These are phyloP conservation scores for Paulownia fortunei DNA, from an alignment of 257 asterid genomes.

Conservation along the genomic window DNA sequence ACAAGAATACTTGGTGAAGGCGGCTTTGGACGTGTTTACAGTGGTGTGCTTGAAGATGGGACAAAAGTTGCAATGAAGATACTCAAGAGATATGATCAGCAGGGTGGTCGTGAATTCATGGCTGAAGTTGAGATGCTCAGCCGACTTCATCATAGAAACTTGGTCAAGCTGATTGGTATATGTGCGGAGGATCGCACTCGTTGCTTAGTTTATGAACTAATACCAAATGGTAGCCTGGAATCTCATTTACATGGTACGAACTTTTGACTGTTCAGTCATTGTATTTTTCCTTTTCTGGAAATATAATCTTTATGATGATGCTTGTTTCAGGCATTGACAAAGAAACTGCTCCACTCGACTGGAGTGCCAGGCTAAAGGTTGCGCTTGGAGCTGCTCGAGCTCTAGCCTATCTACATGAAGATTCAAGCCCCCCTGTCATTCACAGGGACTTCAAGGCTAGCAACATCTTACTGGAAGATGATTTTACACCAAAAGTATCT, in stretches of 20 bases:
- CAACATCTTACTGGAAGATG: conserved; percentile 86
- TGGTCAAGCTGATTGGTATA: conserved; percentile 88
- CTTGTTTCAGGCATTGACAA: conserved; percentile 69
- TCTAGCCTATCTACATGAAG: conserved; percentile 93
- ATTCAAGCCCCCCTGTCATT: conserved; percentile 94
- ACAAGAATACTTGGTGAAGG: conserved; percentile 87
- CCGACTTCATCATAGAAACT: conserved; percentile 90
- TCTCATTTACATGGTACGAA: conserved; percentile 90
- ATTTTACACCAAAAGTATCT: conserved; percentile 86
- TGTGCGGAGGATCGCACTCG: conserved; percentile 81
- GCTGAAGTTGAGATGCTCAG: conserved; percentile 99
- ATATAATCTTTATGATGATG: background rate
- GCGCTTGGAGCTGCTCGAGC: conserved; percentile 99
- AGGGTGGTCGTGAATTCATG: conserved; percentile 88
- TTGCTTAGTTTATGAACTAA: conserved; percentile 78
- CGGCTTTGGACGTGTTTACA: conserved; percentile 89
- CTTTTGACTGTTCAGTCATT: background rate
- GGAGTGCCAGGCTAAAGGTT: conserved; percentile 85
- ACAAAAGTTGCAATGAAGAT: conserved; percentile 78
- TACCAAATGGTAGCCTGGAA: conserved; percentile 87
- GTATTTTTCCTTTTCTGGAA: background rate
- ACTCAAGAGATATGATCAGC: conserved; percentile 91
- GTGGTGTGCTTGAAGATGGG: conserved; percentile 88
- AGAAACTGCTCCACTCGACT: conserved; percentile 77
- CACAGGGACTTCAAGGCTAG: conserved; percentile 96